phyloP scores from a whole-genome alignment of 2,329 filamentous ascomycete genomes.

The Cladophialophora immunda region DNA sequence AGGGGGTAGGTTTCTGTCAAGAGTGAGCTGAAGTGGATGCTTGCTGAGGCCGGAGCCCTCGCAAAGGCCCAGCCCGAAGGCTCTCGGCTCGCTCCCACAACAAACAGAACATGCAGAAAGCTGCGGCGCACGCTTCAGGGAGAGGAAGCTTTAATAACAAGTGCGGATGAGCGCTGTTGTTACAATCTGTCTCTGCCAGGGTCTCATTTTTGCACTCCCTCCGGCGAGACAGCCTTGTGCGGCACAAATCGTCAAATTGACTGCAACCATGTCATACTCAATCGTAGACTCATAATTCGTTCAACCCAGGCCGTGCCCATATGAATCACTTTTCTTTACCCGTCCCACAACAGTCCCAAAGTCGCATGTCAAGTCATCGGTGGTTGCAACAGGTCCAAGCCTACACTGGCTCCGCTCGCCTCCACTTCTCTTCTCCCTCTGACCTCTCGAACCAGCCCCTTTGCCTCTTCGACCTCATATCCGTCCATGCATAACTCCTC shows the following conservation, averaged over 20 bases:
- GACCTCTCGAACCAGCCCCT: constrained; percentile 87
- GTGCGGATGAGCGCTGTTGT: not conserved
- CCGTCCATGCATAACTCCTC: constrained; percentile 95
- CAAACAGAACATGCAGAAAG: too few species aligned
- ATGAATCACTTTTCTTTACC: not conserved
- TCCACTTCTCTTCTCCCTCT: constrained; percentile 73
- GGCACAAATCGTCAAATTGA: not conserved
- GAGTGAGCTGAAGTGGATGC: too few species aligned
- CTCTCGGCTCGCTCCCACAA: too few species aligned
- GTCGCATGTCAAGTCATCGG: not conserved
- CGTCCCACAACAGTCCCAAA: not conserved
- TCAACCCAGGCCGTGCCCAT: not conserved
- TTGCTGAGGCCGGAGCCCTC: too few species aligned
- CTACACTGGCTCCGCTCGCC: not conserved
- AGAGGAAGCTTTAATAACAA: too few species aligned
- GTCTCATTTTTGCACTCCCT: not conserved
- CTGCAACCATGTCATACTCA: not conserved
- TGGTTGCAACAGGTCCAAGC: constrained; percentile 1
- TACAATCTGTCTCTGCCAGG: not conserved
- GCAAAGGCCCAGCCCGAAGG: too few species aligned
- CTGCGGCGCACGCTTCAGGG: too few species aligned
- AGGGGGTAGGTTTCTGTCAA: too few species aligned
- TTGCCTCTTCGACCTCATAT: constrained; percentile 95
- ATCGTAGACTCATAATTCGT: constrained; percentile 11
- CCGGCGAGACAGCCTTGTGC: not conserved